These are phyloP conservation scores for Graphilbum sp. DNA, from an alignment of 2,329 filamentous ascomycete species.

Conservation along the genomic window DNA sequence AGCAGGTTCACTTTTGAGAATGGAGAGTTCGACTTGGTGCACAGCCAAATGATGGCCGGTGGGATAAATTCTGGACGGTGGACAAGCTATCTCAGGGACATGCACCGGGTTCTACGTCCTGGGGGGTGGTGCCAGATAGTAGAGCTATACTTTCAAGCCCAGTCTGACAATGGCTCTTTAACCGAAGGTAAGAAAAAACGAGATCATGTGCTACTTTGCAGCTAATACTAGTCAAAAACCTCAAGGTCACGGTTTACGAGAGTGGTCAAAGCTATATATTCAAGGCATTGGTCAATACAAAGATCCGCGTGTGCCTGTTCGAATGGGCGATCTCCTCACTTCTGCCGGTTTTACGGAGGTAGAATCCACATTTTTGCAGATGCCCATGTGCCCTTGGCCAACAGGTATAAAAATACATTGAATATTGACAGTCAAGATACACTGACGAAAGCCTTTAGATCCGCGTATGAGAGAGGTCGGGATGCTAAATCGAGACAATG, in stretches of 20 bases:
- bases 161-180: conserved; percentile 71
- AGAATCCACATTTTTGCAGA: conserved; percentile 45
- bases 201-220: no score
- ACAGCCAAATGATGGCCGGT: conserved; percentile 56
- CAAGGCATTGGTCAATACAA: conserved; percentile 46
- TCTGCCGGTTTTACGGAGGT: conserved; percentile 52
- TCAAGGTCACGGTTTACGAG: conserved; percentile 48
- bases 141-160: conserved; percentile 74
- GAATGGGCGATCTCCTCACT: conserved; percentile 39
- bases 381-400: conserved; percentile 57
- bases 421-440: no score
- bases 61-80: conserved; percentile 61
- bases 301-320: conserved; percentile 47
- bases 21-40: conserved; percentile 66
- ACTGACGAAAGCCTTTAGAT: no score
- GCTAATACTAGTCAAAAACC: no score
- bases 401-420: conserved; percentile 35
- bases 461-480: conserved; percentile 36
- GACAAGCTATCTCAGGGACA: conserved; percentile 60
- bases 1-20: conserved; percentile 51
- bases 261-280: conserved; percentile 52
- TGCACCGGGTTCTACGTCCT: conserved; percentile 52
- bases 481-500: conserved; percentile 33
- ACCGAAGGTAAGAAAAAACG: conserved; percentile 37
- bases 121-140: conserved; percentile 79